Evolutionary conservation across 768 basidiomycete species (phyloP).

Genomic region (Dendrothele bispora): DNA sequence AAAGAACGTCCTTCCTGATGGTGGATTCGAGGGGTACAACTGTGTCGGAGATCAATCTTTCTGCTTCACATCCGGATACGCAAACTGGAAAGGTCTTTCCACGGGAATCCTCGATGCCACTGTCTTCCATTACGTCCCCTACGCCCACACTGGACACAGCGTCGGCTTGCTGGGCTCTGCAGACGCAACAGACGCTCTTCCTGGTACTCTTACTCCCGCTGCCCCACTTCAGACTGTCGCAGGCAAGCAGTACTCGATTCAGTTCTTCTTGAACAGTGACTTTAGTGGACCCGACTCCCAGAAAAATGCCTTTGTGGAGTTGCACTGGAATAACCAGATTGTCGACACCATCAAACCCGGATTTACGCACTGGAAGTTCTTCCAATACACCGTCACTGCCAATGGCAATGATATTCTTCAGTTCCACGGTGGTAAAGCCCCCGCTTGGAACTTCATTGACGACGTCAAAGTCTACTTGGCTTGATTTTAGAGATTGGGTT

Average conservation of each 20-base stretch:
- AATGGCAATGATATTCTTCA: constrained; percentile 37
- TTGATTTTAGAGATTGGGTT: too few relatives aligned
- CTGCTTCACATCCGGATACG: constrained; percentile 37
- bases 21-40: constrained; percentile 44
- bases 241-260: constrained; percentile 38
- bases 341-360: constrained; percentile 35
- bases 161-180: constrained; percentile 45
- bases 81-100: constrained; percentile 42
- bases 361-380: constrained; percentile 36
- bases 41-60: constrained; percentile 37
- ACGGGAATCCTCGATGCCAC: constrained; percentile 41
- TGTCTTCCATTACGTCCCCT: constrained; percentile 41
- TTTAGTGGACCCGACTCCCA: constrained; percentile 35
- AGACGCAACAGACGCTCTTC: constrained; percentile 30
- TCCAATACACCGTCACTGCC: constrained; percentile 34
- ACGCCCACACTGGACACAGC: constrained; percentile 39
- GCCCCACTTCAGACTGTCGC: constrained; percentile 32
- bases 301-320: constrained; percentile 35
- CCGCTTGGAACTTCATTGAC: constrained; percentile 52
- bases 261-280: constrained; percentile 42
- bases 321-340: constrained; percentile 44
- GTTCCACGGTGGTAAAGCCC: constrained; percentile 44
- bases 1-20: constrained; percentile 36
- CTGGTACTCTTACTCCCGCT: constrained; percentile 38
- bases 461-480: too few relatives aligned